Percentiles rank a stretch among this genome's conserved stretches.
phyloP scores from a whole-genome alignment of 2,329 filamentous ascomycete genomes.

The Penicillium sp. region DNA sequence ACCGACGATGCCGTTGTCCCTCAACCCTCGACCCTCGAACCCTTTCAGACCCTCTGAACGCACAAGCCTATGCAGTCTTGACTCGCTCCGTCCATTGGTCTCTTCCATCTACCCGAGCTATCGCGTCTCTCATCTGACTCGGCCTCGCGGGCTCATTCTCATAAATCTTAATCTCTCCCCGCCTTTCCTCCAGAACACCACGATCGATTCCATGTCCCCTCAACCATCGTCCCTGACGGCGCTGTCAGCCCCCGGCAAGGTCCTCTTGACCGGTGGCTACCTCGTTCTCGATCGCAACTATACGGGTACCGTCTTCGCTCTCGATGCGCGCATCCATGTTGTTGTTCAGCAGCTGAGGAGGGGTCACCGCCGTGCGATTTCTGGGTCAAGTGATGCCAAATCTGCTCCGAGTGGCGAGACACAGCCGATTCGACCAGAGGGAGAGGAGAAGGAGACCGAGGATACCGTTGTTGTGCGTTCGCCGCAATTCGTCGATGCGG shows the following conservation, averaged over 20 bases:
- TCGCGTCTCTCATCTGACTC: background rate
- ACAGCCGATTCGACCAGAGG: slow-evolving; percentile 9
- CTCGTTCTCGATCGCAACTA: slow-evolving; percentile 85
- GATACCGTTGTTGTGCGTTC: slow-evolving; percentile 78
- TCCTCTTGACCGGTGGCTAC: slow-evolving; percentile 90
- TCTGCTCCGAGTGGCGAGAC: slow-evolving; percentile 7
- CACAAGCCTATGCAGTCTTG: background rate
- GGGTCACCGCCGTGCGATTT: slow-evolving; percentile 20
- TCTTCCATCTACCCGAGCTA: background rate
- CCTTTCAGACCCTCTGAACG: background rate
- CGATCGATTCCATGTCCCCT: slow-evolving; percentile 14
- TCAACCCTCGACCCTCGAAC: background rate
- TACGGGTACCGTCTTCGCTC: slow-evolving; percentile 65
- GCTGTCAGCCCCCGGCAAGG: slow-evolving; percentile 92
- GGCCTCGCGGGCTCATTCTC: slow-evolving; percentile 3
- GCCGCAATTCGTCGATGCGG: slow-evolving; percentile 81
- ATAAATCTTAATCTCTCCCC: slow-evolving; percentile 5
- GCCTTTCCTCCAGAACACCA: slow-evolving; percentile 11
- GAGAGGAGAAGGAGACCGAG: slow-evolving; percentile 53
- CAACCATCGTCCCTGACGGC: slow-evolving; percentile 42
- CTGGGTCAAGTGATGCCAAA: slow-evolving; percentile 15
- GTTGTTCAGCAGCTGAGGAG: slow-evolving; percentile 51
- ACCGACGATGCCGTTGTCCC: background rate
- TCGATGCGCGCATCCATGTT: slow-evolving; percentile 60
- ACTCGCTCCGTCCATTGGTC: background rate